These are phyloP conservation scores for Cruciata laevipes DNA, from an alignment of 257 asterid species.

Conservation along the genomic window DNA sequence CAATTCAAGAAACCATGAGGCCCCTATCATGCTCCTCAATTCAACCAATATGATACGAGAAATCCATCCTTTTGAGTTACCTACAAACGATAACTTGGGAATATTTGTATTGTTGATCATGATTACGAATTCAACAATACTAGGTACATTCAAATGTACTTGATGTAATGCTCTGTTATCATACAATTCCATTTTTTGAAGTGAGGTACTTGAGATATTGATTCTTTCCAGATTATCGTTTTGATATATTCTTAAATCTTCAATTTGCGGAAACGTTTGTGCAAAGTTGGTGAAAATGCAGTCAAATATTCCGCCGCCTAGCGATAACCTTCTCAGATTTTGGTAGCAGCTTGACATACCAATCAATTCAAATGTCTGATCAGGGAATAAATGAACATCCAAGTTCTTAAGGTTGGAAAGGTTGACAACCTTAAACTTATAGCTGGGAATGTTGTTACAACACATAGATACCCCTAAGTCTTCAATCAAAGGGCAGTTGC, in stretches of 20 bases:
- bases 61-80: too few relatives aligned
- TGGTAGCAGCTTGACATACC: background rate
- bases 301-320: background rate
- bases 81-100: too few relatives aligned
- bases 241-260: background rate
- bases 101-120: background rate
- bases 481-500: conserved; percentile 4
- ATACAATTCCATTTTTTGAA: background rate
- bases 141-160: background rate
- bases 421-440: background rate
- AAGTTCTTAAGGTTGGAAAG: background rate
- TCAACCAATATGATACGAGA: background rate
- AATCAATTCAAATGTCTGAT: background rate
- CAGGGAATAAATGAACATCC: background rate
- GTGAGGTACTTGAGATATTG: background rate
- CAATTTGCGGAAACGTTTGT: background rate
- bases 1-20: too few relatives aligned
- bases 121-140: background rate
- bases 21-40: background rate
- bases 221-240: background rate
- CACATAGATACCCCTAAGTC: background rate
- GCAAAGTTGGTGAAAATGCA: background rate
- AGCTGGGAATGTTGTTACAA: background rate
- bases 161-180: background rate
- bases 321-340: background rate